phyloP scores from a whole-genome alignment of 139 green algal species.

The Chlamydomonas incerta region DNA sequence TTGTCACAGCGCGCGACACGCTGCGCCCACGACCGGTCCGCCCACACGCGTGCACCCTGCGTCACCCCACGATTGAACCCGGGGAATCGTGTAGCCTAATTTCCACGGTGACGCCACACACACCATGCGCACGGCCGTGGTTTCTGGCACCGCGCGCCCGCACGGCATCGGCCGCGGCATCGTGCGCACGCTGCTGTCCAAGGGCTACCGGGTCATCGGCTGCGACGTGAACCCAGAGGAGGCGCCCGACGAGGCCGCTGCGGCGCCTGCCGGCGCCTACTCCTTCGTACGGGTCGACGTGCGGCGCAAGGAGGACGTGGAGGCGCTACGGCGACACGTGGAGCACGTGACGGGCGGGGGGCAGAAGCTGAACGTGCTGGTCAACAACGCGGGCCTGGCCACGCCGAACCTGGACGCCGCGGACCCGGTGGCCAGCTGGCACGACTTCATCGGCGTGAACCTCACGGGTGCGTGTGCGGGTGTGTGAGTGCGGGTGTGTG shows the following conservation, averaged over 20 bases:
- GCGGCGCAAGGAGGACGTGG: background rate
- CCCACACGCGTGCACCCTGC: no score
- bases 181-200: background rate
- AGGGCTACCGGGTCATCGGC: slow-evolving; percentile 15
- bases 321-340: background rate
- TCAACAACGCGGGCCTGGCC: slow-evolving; percentile 51
- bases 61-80: no score
- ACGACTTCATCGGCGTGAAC: slow-evolving; percentile 47
- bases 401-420: slow-evolving; percentile 11
- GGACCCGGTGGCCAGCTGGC: slow-evolving; percentile 18
- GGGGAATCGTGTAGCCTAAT: no score
- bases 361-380: slow-evolving; percentile 24
- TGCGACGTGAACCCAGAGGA: slow-evolving; percentile 8
- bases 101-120: no score
- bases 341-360: background rate
- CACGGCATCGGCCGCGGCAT: slow-evolving; percentile 11
- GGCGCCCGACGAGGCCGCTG: background rate
- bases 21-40: no score
- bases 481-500: no score
- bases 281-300: slow-evolving; percentile 19
- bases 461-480: no score
- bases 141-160: slow-evolving; percentile 10
- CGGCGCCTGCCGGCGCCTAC: background rate
- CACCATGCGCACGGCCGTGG: slow-evolving; percentile 2
- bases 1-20: no score